Percentiles rank a stretch among this genome's conserved stretches.
Evolutionary conservation across 2,329 filamentous ascomycete species (phyloP).

Genomic region (Cladosporium colombiae): DNA sequence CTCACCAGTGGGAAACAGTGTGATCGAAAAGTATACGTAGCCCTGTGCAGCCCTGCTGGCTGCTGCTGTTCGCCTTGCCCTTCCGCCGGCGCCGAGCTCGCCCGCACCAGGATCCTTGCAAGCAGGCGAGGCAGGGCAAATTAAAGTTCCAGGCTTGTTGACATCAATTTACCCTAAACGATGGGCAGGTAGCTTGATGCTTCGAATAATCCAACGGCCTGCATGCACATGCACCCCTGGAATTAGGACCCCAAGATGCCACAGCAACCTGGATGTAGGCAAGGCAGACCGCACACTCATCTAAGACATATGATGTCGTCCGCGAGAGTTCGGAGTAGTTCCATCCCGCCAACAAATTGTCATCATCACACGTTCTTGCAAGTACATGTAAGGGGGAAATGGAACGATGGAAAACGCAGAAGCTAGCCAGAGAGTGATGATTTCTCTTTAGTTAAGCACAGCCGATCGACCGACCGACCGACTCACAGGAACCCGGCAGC

Average conservation of each 20-base stretch:
- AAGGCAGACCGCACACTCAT: not conserved
- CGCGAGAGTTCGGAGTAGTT: not conserved
- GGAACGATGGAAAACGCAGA: not conserved
- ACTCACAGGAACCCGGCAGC: not conserved
- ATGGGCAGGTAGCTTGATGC: not conserved
- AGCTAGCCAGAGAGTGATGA: not conserved
- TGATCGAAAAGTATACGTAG: not conserved
- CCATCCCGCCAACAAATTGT: not conserved
- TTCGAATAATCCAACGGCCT: not conserved
- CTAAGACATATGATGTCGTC: constrained; percentile 1
- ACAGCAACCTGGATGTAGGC: not conserved
- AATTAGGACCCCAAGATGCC: not conserved
- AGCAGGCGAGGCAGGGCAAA: not conserved
- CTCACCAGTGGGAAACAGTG: not conserved
- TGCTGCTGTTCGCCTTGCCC: not conserved
- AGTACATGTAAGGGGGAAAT: not conserved
- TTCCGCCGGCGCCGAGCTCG: not conserved
- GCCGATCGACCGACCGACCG: not conserved
- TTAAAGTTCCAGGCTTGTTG: constrained; percentile 7
- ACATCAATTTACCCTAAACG: constrained; percentile 4
- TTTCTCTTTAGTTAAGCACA: not conserved
- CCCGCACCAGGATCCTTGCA: not conserved
- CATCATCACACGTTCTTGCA: not conserved
- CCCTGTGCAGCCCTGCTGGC: not conserved
- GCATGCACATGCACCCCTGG: not conserved